These are phyloP conservation scores for Ogataea angusta DNA, from an alignment of 805 yeast species.

Conservation along the genomic window DNA sequence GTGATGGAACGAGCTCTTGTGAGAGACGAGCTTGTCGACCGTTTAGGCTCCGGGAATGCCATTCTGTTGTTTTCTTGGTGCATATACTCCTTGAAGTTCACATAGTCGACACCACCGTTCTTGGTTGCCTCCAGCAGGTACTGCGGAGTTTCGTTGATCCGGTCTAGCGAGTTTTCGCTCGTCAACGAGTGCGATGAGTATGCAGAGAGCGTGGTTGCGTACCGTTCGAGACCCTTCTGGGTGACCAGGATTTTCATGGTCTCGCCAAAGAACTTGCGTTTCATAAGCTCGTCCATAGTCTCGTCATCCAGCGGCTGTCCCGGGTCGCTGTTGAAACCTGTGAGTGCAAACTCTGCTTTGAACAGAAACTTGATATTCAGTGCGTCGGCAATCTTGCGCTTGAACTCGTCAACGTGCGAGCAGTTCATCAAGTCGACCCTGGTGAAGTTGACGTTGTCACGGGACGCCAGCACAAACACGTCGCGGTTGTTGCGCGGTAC, in stretches of 20 bases:
- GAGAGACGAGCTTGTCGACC: conserved; percentile 24
- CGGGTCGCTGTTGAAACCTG: conserved; percentile 61
- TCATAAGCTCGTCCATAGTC: conserved; percentile 37
- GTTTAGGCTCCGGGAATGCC: conserved; percentile 9
- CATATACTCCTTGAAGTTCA: conserved; percentile 50
- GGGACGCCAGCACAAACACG: conserved; percentile 52
- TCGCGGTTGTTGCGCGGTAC: conserved; percentile 30
- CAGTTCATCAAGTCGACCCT: conserved; percentile 42
- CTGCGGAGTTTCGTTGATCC: conserved; percentile 65
- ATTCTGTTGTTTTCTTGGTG: conserved; percentile 2
- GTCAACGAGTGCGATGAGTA: conserved; percentile 56
- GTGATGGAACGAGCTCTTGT: conserved; percentile 31
- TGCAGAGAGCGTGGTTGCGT: conserved; percentile 29
- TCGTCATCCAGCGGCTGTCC: conserved; percentile 58
- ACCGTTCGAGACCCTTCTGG: conserved; percentile 6
- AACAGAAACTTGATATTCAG: conserved; percentile 25
- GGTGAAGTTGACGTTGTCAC: conserved; percentile 55
- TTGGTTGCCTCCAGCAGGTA: conserved; percentile 44
- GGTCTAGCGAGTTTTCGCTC: conserved; percentile 35
- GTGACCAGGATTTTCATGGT: conserved; percentile 22
- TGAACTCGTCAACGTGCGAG: conserved; percentile 36
- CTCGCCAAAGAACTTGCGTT: conserved; percentile 32
- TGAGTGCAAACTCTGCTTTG: conserved; percentile 44
- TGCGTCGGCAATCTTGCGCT: conserved; percentile 36
- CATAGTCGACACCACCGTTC: conserved; percentile 46